Percentiles rank a stretch among this genome's conserved stretches.
phyloP scores from a whole-genome alignment of 73 alveolate genomes.

The Breviolum minutum region DNA sequence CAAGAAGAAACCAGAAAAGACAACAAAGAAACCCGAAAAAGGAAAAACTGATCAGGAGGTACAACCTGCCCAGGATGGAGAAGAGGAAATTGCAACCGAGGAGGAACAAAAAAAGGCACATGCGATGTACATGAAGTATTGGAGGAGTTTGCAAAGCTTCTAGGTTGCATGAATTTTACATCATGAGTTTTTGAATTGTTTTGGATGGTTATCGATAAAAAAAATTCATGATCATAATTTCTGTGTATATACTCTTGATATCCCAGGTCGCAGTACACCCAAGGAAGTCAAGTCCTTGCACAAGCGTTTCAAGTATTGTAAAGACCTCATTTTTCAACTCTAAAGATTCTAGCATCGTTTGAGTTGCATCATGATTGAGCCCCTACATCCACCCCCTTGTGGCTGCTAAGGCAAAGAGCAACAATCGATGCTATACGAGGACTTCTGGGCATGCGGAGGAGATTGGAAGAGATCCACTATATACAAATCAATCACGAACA shows the following conservation, averaged over 20 bases:
- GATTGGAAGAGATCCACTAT: background rate
- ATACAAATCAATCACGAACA: background rate
- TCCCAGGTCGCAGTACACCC: conserved; percentile 16
- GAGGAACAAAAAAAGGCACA: background rate
- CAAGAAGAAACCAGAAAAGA: background rate
- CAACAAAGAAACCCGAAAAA: background rate
- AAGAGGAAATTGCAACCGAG: background rate
- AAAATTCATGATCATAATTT: too few relatives aligned
- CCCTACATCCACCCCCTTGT: too few relatives aligned
- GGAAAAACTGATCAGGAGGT: background rate
- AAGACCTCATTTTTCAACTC: background rate
- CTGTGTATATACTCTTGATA: background rate
- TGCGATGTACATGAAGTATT: conserved; percentile 29
- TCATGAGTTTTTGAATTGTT: background rate
- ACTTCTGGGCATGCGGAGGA: background rate
- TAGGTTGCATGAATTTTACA: background rate
- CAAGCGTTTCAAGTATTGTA: background rate
- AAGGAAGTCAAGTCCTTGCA: background rate
- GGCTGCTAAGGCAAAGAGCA: background rate
- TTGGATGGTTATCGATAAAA: background rate
- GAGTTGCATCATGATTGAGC: background rate
- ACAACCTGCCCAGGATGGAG: background rate
- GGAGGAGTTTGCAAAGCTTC: conserved; percentile 17
- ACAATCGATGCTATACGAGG: conserved; percentile 15
- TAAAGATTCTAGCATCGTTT: background rate